Evolutionary conservation across 805 yeast species (phyloP).

Genomic region (Metschnikowia orientalis): DNA sequence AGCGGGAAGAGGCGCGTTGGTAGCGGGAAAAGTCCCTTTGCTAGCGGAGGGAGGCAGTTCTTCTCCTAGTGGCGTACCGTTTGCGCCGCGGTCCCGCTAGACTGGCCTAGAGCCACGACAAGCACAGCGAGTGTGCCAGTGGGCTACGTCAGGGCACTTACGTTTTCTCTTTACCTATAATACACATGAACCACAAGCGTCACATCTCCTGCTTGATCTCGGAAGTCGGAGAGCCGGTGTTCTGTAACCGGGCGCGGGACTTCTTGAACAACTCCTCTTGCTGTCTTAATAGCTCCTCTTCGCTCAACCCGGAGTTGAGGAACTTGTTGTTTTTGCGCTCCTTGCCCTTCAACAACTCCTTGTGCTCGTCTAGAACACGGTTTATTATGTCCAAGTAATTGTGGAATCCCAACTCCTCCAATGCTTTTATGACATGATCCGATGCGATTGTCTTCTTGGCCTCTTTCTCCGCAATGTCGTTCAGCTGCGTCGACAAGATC

Average conservation of each 20-base stretch:
- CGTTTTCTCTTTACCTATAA: no score
- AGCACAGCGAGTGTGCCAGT: no score
- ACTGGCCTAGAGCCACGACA: no score
- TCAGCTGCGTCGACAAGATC: slow-evolving; percentile 89
- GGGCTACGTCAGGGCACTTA: no score
- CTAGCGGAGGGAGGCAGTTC: no score
- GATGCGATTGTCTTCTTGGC: slow-evolving; percentile 94
- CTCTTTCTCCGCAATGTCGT: slow-evolving; percentile 94
- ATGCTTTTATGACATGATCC: slow-evolving; percentile 89
- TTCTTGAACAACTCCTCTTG: slow-evolving; percentile 89
- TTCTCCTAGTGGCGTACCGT: no score
- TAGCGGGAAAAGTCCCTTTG: no score
- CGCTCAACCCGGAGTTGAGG: slow-evolving; percentile 86
- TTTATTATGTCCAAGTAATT: slow-evolving; percentile 81
- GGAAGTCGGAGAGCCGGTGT: slow-evolving; percentile 18
- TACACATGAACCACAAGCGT: slow-evolving; percentile 11
- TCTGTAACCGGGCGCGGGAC: slow-evolving; percentile 61
- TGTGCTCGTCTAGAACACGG: slow-evolving; percentile 78
- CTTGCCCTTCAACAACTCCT: slow-evolving; percentile 80
- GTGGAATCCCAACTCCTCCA: slow-evolving; percentile 79
- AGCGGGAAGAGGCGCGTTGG: no score
- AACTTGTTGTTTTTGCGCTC: slow-evolving; percentile 90
- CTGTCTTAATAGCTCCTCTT: slow-evolving; percentile 85
- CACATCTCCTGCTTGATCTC: slow-evolving; percentile 15
- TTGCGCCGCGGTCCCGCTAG: no score